These are phyloP conservation scores for Elaphomyces granulatus DNA, from an alignment of 495 filamentous ascomycete genomes.

Conservation along the genomic window DNA sequence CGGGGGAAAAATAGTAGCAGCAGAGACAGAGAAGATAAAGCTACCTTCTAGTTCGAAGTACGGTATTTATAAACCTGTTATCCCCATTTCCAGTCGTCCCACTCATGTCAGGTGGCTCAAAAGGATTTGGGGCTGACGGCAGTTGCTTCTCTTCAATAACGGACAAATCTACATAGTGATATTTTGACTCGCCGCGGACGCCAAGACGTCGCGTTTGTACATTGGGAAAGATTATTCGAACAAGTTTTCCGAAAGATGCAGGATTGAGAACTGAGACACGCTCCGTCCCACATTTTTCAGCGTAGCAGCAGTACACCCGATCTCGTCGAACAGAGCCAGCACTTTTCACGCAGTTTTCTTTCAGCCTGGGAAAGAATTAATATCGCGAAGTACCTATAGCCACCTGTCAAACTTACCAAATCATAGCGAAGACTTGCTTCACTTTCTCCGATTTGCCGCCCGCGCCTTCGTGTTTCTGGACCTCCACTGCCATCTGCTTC, in stretches of 20 bases:
- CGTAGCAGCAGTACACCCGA: conserved; percentile 88
- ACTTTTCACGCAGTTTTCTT: conserved; percentile 62
- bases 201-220: conserved; percentile 84
- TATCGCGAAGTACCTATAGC: background rate
- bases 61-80: background rate
- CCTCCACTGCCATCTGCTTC: conserved; percentile 70
- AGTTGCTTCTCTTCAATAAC: conserved; percentile 42
- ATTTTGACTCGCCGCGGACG: conserved; percentile 93
- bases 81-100: conserved; percentile 4
- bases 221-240: conserved; percentile 87
- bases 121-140: conserved; percentile 16
- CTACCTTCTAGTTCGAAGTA: conserved; percentile 5
- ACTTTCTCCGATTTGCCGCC: conserved; percentile 72
- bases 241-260: conserved; percentile 93
- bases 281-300: conserved; percentile 76
- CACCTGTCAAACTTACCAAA: conserved; percentile 60
- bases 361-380: conserved; percentile 45
- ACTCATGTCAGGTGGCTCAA: conserved; percentile 13
- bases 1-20: background rate
- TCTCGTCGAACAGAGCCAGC: conserved; percentile 79
- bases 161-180: conserved; percentile 86
- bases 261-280: conserved; percentile 88
- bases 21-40: background rate
- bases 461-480: conserved; percentile 58
- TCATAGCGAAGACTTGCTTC: conserved; percentile 94